Percentiles rank a stretch among this genome's conserved stretches.
Evolutionary conservation across 1,139 yeast species (phyloP).

Genomic region (Blastobotrys aristatus): DNA sequence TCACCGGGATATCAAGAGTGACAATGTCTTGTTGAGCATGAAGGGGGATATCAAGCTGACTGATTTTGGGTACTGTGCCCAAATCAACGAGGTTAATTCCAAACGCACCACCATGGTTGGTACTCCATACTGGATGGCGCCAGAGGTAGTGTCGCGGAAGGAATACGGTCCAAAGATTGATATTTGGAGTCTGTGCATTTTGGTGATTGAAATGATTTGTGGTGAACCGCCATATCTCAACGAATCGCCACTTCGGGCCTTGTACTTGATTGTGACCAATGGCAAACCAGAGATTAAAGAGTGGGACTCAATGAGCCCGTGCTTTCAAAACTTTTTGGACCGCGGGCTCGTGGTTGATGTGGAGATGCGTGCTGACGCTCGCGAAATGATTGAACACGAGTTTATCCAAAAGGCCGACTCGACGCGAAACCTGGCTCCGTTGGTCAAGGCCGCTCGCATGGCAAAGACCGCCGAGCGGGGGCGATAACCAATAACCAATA

Average conservation of each 20-base stretch:
- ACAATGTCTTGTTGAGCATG: slow-evolving; percentile 76
- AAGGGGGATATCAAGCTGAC: slow-evolving; percentile 85
- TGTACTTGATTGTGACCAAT: slow-evolving; percentile 88
- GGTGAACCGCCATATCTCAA: slow-evolving; percentile 98
- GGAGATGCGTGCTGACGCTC: slow-evolving; percentile 77
- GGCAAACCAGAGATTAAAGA: slow-evolving; percentile 93
- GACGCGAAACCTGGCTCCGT: slow-evolving; percentile 71
- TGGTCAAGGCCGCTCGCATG: slow-evolving; percentile 81
- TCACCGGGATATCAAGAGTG: slow-evolving; percentile 94
- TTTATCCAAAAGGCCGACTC: slow-evolving; percentile 72
- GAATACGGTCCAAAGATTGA: slow-evolving; percentile 97
- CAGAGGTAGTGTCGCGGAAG: slow-evolving; percentile 90
- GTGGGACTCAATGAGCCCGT: slow-evolving; percentile 69
- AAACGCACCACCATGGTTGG: slow-evolving; percentile 98
- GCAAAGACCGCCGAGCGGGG: slow-evolving; percentile 45
- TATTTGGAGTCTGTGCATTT: slow-evolving; percentile 95
- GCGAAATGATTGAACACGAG: slow-evolving; percentile 63
- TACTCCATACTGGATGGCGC: slow-evolving; percentile 99
- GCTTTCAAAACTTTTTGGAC: slow-evolving; percentile 63
- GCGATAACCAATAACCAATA: not conserved
- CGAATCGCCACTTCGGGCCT: slow-evolving; percentile 88
- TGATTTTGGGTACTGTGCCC: slow-evolving; percentile 83
- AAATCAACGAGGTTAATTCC: slow-evolving; percentile 75
- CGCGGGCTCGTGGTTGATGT: slow-evolving; percentile 84
- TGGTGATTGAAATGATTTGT: slow-evolving; percentile 98